Base-by-base conservation (phyloP, 768 basidiomycete genomes). In the Mycena haematopus region DNA sequence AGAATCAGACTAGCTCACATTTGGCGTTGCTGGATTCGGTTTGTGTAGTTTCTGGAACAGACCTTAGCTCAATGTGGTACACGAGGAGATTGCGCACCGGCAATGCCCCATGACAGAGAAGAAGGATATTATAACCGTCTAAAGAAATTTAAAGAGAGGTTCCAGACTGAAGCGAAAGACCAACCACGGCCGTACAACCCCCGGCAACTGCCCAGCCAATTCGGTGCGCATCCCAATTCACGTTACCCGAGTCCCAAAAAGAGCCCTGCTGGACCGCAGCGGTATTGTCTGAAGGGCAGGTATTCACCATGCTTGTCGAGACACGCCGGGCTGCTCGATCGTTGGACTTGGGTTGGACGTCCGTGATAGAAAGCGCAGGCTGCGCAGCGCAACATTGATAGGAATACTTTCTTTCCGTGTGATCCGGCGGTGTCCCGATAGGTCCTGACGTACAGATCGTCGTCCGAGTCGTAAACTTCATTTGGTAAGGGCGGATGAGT, bases 21-120 rank as follows among this genome's bases (percentile, higher is more conserved):
- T 76, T 94, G 92, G 55, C 91, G 87, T 72, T 94, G 92, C 72
- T 94, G 87, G 42, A 75, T 74, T 8, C 80, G 89, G 49, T 86
- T 87, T 42, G 80, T 87, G 68, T 93, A 93, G 70, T 86, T 87
- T 65, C 91, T 93, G 68, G 40, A 66, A 38, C 14, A n/a, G n/a
- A 58, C 56, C 47, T 15, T 0, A n/a, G 42, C n/a, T 31, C 10
- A n/a, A 21, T 29, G 22, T 13, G 21, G 52, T 36, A 22, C 35
- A 13, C 27, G 27, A 50, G 3, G 47, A 25, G 64, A 17, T 4
- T 24, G 73, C 83, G 70, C 58, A 90, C 90, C 86, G 82, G 77
- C 85, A 88, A 71, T 92, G 90, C 51, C 81, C 75, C 52, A 80
- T 68, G 40, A 91, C 80, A 9, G 87, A 78, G 45, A 89, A 56